Conservation (phyloP, 1,284 basidiomycete genomes). For the Bondarzewia mesenterica region DNA sequence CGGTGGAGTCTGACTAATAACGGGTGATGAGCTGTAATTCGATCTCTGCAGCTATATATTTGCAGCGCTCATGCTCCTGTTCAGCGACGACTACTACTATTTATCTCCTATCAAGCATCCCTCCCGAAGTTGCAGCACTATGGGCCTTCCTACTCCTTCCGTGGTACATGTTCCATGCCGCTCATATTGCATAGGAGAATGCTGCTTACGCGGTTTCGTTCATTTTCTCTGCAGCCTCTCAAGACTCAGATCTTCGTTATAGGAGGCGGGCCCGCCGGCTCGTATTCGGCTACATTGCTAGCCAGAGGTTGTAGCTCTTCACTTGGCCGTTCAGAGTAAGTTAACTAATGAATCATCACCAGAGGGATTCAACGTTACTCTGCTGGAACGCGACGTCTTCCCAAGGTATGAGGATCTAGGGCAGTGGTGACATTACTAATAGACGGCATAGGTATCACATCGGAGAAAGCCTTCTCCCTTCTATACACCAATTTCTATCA, state of each 20-base stretch:
- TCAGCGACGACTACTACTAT: no score
- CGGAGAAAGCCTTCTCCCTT: background rate
- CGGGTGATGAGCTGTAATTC: no score
- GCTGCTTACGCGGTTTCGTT: no score
- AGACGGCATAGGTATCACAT: background rate
- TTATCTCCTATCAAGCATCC: no score
- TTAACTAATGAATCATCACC: background rate
- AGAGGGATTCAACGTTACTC: background rate
- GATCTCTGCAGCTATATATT: no score
- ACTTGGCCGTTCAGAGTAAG: background rate
- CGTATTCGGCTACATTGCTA: constrained; percentile 1
- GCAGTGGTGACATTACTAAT: background rate
- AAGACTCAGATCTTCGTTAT: background rate
- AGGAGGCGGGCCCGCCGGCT: constrained; percentile 1
- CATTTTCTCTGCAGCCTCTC: background rate
- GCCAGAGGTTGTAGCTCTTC: background rate
- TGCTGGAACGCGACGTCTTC: background rate
- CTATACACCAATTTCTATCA: background rate
- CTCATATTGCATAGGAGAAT: no score
- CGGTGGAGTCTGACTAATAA: no score
- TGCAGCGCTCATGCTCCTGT: no score
- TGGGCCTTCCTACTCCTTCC: no score
- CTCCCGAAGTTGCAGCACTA: no score
- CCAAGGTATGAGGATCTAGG: background rate
- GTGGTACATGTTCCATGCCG: no score